A percentile compares a stretch with the other conserved stretches of the same genome.
These are phyloP conservation scores for Mallotus repandus DNA, from an alignment of 441 rosid genomes.

Conservation along the genomic window DNA sequence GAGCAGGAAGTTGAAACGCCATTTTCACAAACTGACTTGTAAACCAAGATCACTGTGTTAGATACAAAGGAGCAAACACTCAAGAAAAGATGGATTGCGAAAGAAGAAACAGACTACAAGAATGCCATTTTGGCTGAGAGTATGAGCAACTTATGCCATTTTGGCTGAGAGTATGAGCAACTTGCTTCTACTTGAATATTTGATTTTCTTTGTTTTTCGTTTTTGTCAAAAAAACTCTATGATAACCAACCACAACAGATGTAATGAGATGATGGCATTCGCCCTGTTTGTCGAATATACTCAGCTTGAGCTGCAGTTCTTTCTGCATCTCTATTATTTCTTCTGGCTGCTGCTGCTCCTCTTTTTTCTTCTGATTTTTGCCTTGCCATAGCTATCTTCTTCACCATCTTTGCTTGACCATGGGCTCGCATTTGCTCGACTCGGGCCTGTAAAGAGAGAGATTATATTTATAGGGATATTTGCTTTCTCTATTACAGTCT, in stretches of 20 bases:
- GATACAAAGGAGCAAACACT: constrained; percentile 25
- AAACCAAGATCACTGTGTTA: constrained; percentile 13
- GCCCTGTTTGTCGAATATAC: constrained; percentile 70
- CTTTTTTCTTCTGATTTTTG: constrained; percentile 79
- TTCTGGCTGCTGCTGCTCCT: constrained; percentile 69
- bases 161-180: constrained; percentile 7
- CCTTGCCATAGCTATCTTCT: constrained; percentile 76
- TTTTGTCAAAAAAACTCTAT: constrained; percentile 12
- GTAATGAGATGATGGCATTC: constrained; percentile 46
- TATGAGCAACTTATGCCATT: constrained; percentile 13
- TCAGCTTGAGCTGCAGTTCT: constrained; percentile 69
- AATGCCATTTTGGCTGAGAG: constrained; percentile 2
- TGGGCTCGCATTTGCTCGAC: constrained; percentile 81
- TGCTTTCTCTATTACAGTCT: background rate
- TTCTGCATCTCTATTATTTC: constrained; percentile 53
- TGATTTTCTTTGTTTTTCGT: background rate
- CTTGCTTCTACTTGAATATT: constrained; percentile 11
- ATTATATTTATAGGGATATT: too few species aligned
- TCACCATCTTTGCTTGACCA: constrained; percentile 77
- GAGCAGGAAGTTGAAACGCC: background rate
- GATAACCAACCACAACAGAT: constrained; percentile 78
- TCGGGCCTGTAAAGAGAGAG: constrained; percentile 54
- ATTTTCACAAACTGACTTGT: background rate
- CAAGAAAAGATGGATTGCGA: constrained; percentile 12
- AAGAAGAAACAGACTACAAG: constrained; percentile 13